Conservation (phyloP, 495 filamentous ascomycete genomes). For the Hyaloscypha variabilis region DNA sequence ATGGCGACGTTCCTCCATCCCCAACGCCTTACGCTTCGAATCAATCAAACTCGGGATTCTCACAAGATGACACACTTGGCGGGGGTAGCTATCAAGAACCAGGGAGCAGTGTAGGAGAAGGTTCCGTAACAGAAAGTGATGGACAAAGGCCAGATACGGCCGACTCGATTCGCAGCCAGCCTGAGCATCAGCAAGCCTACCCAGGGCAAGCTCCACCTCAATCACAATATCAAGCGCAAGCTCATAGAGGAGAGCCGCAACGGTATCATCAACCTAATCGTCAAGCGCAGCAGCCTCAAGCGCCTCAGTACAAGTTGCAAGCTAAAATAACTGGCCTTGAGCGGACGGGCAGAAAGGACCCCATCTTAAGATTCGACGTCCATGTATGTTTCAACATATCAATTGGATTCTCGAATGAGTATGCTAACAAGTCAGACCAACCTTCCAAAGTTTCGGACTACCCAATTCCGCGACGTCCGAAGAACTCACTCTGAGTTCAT, state of each 20-base stretch:
- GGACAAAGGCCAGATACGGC: constrained; percentile 41
- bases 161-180: constrained; percentile 46
- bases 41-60: constrained; percentile 29
- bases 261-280: constrained; percentile 42
- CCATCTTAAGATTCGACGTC: constrained; percentile 93
- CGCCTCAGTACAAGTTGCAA: constrained; percentile 81
- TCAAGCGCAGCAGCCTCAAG: constrained; percentile 35
- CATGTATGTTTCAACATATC: constrained; percentile 64
- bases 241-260: constrained; percentile 42
- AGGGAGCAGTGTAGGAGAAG: constrained; percentile 26
- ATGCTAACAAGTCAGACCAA: constrained; percentile 69
- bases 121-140: constrained; percentile 29
- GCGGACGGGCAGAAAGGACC: constrained; percentile 91
- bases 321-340: constrained; percentile 94
- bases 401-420: background rate
- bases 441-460: constrained; percentile 94
- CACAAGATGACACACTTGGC: constrained; percentile 32
- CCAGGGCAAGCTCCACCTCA: constrained; percentile 27
- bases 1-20: constrained; percentile 58
- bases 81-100: constrained; percentile 24
- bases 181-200: constrained; percentile 38
- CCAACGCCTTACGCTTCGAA: constrained; percentile 48
- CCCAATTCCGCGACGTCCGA: constrained; percentile 95
- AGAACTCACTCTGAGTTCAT: constrained; percentile 94
- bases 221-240: constrained; percentile 41